Evolutionary conservation across 2,329 filamentous ascomycete genomes (phyloP), one percentile per base, ranked within the genome.

Genomic region (Exophiala xenobiotica): DNA sequence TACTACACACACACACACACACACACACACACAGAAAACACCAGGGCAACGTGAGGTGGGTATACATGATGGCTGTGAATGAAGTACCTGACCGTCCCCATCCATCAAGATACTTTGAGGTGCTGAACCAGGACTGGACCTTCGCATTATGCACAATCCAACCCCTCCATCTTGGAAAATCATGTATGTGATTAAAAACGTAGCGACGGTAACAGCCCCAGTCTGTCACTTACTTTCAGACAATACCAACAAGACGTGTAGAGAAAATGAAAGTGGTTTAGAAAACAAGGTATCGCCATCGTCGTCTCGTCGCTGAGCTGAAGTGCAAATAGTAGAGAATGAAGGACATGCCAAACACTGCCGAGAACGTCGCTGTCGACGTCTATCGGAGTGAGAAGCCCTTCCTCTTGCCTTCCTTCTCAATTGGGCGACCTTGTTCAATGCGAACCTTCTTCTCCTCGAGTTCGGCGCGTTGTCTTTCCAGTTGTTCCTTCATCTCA

Each of bases 401-500:
- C 88, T 97, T 97, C 77, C 90, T 88, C 87, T 96, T 96, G 76
- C 86, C 86, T 80, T 97, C 92, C 78, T 97, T 91, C 78, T 97
- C 93, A 76, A 97, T 77, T 60, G 93, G 93, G 71, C 93, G 83
- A 68, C 93, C 93, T 70, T 87, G 96, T 75, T 99, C 93, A 77
- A 99, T 80, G 66, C 93, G 86, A 61, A 82, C 74, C 80, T 99
- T 99, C 88, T 97, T 99, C 78, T 99, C 93, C 72, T 99, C 93
- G 68, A 99, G 83, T 73, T 99, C 93, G 71, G 83, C 74, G 71
- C 91, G 86, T 79, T 97, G 92, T 70, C 91, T 86, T 68, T 99
- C 93, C 66, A 99, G 83, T 74, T 97, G 92, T 70, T 99, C 93
- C 82, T 97, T 99, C 93, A 99, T 99, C 79, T 99, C 93, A 70